These are phyloP conservation scores for Veloboletus limbatus DNA, from an alignment of 1,284 basidiomycete species.

Conservation along the genomic window DNA sequence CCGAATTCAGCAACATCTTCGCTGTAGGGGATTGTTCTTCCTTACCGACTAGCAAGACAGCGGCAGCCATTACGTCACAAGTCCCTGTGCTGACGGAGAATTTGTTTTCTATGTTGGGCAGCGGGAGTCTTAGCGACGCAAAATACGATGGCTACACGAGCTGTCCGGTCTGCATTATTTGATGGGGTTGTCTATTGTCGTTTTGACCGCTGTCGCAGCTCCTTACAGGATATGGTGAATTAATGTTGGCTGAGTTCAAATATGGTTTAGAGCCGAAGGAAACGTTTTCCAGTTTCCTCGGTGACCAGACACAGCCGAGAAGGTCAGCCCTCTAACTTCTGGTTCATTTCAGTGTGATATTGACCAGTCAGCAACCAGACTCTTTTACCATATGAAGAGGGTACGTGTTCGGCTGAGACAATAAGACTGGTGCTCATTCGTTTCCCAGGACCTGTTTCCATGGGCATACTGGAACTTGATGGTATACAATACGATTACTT, in stretches of 20 bases:
- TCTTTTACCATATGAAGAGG: constrained; percentile 93
- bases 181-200: not conserved
- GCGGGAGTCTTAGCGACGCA: constrained; percentile 65
- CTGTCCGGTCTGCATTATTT: constrained; percentile 60
- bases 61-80: constrained; percentile 89
- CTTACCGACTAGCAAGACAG: constrained; percentile 94
- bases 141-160: constrained; percentile 84
- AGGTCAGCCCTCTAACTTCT: constrained; percentile 39
- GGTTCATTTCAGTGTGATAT: constrained; percentile 5
- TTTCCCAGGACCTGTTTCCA: constrained; percentile 76
- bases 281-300: constrained; percentile 66
- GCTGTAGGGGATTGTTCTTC: constrained; percentile 89
- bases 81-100: constrained; percentile 92
- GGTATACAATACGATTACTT: too few species aligned
- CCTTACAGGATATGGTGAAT: constrained; percentile 79
- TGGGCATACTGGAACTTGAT: constrained; percentile 89
- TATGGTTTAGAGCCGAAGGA: constrained; percentile 88
- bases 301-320: constrained; percentile 69
- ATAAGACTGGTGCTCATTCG: not conserved
- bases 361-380: constrained; percentile 35
- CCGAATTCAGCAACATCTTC: constrained; percentile 81
- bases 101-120: constrained; percentile 71
- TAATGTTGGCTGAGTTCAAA: constrained; percentile 89
- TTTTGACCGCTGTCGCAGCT: constrained; percentile 45
- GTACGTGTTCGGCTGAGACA: constrained; percentile 32